These are phyloP conservation scores for Tephrocybe sp. DNA, from an alignment of 768 basidiomycete genomes.

Conservation along the genomic window DNA sequence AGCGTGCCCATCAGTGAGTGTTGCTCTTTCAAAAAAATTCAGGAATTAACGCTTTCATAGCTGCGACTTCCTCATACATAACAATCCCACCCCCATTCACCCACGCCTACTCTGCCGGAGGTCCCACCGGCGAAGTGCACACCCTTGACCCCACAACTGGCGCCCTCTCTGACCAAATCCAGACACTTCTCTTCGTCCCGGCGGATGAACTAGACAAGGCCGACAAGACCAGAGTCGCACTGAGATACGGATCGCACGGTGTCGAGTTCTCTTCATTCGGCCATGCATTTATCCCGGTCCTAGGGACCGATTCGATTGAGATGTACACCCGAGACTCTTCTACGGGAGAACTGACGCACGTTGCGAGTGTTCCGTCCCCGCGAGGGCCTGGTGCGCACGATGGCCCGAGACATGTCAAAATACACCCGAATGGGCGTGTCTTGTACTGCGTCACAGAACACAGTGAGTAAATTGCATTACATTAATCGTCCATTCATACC, in stretches of 20 bases:
- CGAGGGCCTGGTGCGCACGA: conserved; percentile 36
- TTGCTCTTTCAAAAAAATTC: not conserved
- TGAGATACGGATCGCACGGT: conserved; percentile 54
- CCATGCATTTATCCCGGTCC: conserved; percentile 48
- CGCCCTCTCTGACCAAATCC: conserved; percentile 42
- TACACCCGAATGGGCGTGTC: conserved; percentile 51
- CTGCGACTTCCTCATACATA: conserved; percentile 57
- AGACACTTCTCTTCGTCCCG: conserved; percentile 48
- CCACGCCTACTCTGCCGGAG: conserved; percentile 49
- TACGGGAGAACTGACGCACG: conserved; percentile 34
- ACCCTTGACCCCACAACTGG: conserved; percentile 32
- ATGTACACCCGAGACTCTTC: conserved; percentile 37
- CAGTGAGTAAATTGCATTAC: conserved; percentile 28
- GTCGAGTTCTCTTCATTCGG: conserved; percentile 43
- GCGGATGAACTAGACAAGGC: conserved; percentile 39
- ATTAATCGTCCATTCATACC: not conserved
- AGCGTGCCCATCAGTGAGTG: conserved; percentile 45
- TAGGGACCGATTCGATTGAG: conserved; percentile 48
- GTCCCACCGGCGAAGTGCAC: conserved; percentile 52
- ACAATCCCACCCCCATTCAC: conserved; percentile 46
- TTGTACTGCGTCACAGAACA: conserved; percentile 57
- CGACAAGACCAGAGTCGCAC: conserved; percentile 50
- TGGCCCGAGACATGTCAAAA: conserved; percentile 52
- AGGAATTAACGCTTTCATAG: conserved; percentile 23
- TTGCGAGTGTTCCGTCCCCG: conserved; percentile 39